A percentile compares a stretch with the other conserved stretches of the same genome.
phyloP scores from a whole-genome alignment of 106 monocot genomes.

The Iris macrosiphon region DNA sequence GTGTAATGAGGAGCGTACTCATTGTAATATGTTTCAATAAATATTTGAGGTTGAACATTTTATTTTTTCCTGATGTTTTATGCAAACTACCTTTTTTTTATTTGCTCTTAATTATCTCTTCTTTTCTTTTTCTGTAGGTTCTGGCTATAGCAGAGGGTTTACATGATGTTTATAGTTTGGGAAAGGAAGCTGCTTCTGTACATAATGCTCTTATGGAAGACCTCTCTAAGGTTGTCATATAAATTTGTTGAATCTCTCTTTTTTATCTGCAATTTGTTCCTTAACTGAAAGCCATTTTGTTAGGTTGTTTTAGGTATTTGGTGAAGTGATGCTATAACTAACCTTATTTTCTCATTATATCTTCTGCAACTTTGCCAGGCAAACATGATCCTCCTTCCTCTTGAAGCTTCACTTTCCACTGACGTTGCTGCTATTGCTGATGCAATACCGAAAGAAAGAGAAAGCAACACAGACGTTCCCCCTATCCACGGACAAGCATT shows the following conservation, averaged over 20 bases:
- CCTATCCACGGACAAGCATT: conserved; percentile 75
- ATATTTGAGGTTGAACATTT: no score
- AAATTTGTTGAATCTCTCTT: no score
- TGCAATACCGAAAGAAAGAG: conserved; percentile 45
- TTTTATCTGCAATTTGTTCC: not conserved
- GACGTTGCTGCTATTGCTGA: conserved; percentile 51
- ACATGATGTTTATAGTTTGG: conserved; percentile 70
- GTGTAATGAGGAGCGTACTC: no score
- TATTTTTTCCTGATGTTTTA: not conserved
- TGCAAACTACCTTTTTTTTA: not conserved
- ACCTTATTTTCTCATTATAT: not conserved
- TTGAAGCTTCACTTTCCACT: conserved; percentile 69
- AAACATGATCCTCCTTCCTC: conserved; percentile 62
- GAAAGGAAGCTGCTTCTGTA: conserved; percentile 69
- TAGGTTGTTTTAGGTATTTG: not conserved
- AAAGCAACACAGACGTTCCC: conserved; percentile 33
- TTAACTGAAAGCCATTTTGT: not conserved
- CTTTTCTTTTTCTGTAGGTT: conserved; percentile 42
- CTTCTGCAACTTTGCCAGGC: conserved; percentile 30
- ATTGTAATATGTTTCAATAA: no score
- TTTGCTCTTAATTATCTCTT: not conserved
- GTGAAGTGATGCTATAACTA: not conserved
- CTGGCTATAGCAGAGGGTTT: conserved; percentile 82
- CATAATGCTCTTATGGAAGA: conserved; percentile 53
- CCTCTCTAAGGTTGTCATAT: conserved; percentile 62